These are phyloP conservation scores for Penicillium sp. DNA, from an alignment of 2,329 filamentous ascomycete species.

Conservation along the genomic window DNA sequence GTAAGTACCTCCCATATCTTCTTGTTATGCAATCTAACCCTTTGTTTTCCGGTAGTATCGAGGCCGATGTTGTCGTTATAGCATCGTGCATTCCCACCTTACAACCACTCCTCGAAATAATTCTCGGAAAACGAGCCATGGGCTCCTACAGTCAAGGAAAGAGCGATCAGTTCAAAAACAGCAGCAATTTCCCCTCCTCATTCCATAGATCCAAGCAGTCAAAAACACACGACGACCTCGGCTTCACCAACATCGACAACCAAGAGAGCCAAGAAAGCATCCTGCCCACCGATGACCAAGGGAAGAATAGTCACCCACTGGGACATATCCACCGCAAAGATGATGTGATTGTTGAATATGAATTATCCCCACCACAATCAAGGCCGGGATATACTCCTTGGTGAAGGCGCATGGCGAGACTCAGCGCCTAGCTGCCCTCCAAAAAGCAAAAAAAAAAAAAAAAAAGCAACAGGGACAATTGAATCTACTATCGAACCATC, in stretches of 20 bases:
- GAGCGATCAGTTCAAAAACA: slow-evolving; percentile 9
- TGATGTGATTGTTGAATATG: slow-evolving; percentile 15
- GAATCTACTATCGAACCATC: not conserved
- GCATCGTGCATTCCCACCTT: slow-evolving; percentile 37
- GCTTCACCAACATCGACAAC: slow-evolving; percentile 17
- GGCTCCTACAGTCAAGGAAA: slow-evolving; percentile 15
- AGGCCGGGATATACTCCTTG: not conserved
- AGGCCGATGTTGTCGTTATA: slow-evolving; percentile 33
- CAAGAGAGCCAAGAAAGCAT: slow-evolving; percentile 23
- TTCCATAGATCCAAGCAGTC: slow-evolving; percentile 11
- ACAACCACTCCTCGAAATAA: slow-evolving; percentile 30
- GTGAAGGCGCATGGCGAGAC: not conserved
- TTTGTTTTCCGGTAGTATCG: slow-evolving; percentile 19
- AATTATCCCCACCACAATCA: not conserved
- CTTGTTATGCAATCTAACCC: not conserved
- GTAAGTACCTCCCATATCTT: slow-evolving; percentile 23
- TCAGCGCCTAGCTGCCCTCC: not conserved
- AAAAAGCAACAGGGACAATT: not conserved
- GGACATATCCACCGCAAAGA: slow-evolving; percentile 16
- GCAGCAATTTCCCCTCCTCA: slow-evolving; percentile 5
- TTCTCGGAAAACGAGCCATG: slow-evolving; percentile 16
- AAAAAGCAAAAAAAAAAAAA: too few relatives aligned
- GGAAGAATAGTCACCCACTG: not conserved
- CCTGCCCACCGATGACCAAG: slow-evolving; percentile 8
- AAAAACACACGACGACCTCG: slow-evolving; percentile 3